phyloP scores from a whole-genome alignment of 1,139 yeast genomes.

The Protomyces gravidus region DNA sequence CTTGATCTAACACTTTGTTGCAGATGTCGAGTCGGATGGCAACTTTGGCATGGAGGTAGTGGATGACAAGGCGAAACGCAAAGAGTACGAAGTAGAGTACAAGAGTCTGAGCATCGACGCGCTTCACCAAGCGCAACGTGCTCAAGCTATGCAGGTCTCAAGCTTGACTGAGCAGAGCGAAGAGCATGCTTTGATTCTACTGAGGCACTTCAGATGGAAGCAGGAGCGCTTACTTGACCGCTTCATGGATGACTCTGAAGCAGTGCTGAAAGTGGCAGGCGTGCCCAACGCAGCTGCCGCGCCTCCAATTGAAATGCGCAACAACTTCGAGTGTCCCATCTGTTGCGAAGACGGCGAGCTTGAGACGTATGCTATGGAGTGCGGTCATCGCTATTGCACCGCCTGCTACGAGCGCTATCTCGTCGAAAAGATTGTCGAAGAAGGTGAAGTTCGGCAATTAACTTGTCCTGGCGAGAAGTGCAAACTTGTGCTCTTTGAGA shows the following conservation, averaged over 20 bases:
- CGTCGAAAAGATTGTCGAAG: constrained; percentile 49
- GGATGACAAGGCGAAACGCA: constrained; percentile 35
- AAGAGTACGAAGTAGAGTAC: constrained; percentile 38
- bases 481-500: constrained; percentile 39
- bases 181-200: constrained; percentile 50
- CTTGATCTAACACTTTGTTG: too few relatives aligned
- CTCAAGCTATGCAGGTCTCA: constrained; percentile 39
- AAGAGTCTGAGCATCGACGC: constrained; percentile 38
- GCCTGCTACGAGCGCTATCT: constrained; percentile 64
- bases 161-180: constrained; percentile 43
- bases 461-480: constrained; percentile 59
- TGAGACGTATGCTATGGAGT: constrained; percentile 53
- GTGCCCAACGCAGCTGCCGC: constrained; percentile 38
- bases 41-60: constrained; percentile 34
- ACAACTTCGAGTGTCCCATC: constrained; percentile 53
- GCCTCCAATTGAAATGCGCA: constrained; percentile 34
- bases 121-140: constrained; percentile 37
- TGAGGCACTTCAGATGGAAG: constrained; percentile 68
- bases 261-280: constrained; percentile 51
- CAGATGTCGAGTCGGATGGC: constrained; percentile 35
- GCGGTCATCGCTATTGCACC: constrained; percentile 67
- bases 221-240: constrained; percentile 64
- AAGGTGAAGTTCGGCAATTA: constrained; percentile 49
- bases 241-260: constrained; percentile 54
- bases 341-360: constrained; percentile 60